Base-by-base conservation (phyloP, 306 rosid species). In the Castanea mollissima region DNA sequence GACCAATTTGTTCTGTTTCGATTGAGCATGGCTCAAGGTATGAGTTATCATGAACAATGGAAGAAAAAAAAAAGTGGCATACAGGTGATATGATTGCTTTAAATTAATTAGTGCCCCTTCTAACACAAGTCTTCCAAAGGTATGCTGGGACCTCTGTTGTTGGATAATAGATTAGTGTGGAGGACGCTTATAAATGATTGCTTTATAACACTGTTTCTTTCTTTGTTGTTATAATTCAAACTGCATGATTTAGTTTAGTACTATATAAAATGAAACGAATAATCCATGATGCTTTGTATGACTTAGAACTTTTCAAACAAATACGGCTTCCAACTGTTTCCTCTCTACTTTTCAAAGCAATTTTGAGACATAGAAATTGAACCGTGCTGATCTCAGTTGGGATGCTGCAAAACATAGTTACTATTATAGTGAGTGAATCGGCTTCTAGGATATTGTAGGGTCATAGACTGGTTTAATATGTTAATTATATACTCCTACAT, bases 101-200 rank as follows among this genome's bases (percentile, higher is more conserved):
- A 71, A 77, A 75, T 78, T 83, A 85, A 86, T 86, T 81, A 86
- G 81, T 75, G 73, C 76, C 57, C 83, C 85, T 90, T 86, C 90
- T 84, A 74, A 82, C 81, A 69, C 55, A 82, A 52, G 80, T 21
- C 54, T 80, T 84, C 69, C 86, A 78, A 77, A 77, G 78, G 80
- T 85, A 60, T 58, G 76, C 76, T n/a, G 51, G 78, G 72, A 23
- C 75, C 84, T 83, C 77, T 80, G 84, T 15, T 49, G 71, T 81
- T 79, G 78, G 88, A 75, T 82, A 55, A 75, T 74, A 70, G 85
- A 69, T 78, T 76, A 80, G 78, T 62, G 16, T 49, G 4, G 54
- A 49, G 54, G 54, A 49, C 12, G 54, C 16, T 13, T 49, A 13
- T 49, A 68, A 58, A 84, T 76, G 55, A 77, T 85, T 74, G 76